Evolutionary conservation across 345 rosid species (phyloP), one percentile per base, ranked within the genome.

Genomic region (Salix dunnii): DNA sequence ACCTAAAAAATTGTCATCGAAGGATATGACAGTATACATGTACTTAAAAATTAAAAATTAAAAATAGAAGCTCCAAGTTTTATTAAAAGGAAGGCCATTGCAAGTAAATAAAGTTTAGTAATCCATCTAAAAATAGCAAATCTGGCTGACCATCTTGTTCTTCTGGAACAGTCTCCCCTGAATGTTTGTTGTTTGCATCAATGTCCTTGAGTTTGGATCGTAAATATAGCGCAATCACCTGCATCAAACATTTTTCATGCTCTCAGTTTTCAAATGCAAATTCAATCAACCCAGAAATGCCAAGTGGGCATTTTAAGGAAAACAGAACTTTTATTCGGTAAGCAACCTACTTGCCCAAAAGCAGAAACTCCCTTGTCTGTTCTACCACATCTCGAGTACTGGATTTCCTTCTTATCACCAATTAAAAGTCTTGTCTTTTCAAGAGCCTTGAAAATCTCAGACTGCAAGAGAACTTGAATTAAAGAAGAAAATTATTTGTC

Each of bases 341-440:
- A 58, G 27, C 63, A 58, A 43, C 85, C 85, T 77, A 96, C 99
- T 84, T 93, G 98, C 46, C 98, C 99, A 83, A 91, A 89, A 14
- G 99, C 89, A 9, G 99, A 96, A 78, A 93, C 98, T 77, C 98
- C 99, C 81, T 77, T 93, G 84, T 93, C 98, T 27, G 99, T 96
- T 83, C 98, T 91, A 71, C 97, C 98, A 53, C 99, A 96, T 83
- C 99, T 88, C 25, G 97, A 96, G 85, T 96, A 93, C 67, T 74
- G 88, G 77, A 84, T 84, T 42, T 89, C 88, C 86, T 91, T 91
- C 88, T 76, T 93, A 83, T 91, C 89, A 71, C 94, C 93, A 85
- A 89, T 84, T 72, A 90, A 84, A 76, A 96, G 99, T 77, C 88
- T 84, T 71, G 94, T 96, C 84, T 85, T 88, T 83, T 88, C 90